Evolutionary conservation across 257 asterid species (phyloP).

Genomic region (Fraxinus anomala): DNA sequence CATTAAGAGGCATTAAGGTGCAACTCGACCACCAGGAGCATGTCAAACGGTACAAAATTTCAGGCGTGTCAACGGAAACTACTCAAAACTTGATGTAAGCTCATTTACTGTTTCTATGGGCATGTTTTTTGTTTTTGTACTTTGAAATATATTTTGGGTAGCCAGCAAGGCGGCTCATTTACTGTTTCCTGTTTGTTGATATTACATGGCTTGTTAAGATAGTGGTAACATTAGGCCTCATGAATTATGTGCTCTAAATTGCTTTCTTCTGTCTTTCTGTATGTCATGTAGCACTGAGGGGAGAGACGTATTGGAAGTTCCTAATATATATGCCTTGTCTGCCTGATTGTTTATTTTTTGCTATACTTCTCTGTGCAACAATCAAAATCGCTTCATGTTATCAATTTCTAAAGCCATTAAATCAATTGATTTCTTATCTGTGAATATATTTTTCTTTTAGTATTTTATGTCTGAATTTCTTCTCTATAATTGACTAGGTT

Average conservation of each 20-base stretch:
- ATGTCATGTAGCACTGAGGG: background rate
- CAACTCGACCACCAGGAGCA: slow-evolving; percentile 37
- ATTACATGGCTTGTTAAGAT: background rate
- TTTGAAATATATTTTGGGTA: background rate
- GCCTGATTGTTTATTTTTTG: background rate
- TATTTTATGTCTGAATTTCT: background rate
- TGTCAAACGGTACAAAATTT: slow-evolving; percentile 45
- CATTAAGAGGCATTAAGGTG: slow-evolving; percentile 53
- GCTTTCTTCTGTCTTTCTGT: background rate
- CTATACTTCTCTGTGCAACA: background rate
- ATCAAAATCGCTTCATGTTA: background rate
- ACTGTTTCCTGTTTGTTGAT: background rate
- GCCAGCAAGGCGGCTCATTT: background rate
- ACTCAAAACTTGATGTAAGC: slow-evolving; percentile 48
- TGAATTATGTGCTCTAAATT: background rate
- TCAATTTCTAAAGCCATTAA: background rate
- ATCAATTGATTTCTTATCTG: background rate
- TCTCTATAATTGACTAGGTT: slow-evolving; percentile 47
- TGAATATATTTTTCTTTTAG: background rate
- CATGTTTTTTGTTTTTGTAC: background rate
- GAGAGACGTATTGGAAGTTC: background rate
- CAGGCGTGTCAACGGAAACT: slow-evolving; percentile 45
- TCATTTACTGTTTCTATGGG: background rate
- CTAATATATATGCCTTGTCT: background rate
- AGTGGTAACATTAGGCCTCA: background rate